These are phyloP conservation scores for Pistacia integerrima DNA, from an alignment of 345 rosid species.

Conservation along the genomic window DNA sequence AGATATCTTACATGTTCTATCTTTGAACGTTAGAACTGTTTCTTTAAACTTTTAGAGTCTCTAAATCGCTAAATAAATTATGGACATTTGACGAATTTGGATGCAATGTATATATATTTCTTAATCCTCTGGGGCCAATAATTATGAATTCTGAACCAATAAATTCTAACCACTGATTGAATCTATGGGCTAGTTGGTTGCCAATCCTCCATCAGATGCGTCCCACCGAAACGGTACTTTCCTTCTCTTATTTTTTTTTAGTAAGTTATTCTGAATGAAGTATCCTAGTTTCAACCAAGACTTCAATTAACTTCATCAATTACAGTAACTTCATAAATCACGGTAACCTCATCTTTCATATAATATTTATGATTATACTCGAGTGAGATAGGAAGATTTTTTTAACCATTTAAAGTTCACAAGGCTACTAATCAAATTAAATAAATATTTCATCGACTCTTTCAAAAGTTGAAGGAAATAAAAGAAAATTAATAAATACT, in stretches of 20 bases:
- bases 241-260: not conserved
- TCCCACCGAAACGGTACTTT: conserved; percentile 9
- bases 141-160: not conserved
- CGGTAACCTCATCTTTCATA: too few relatives aligned
- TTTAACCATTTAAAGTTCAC: too few relatives aligned
- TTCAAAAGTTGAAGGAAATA: too few relatives aligned
- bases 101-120: too few relatives aligned
- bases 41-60: too few relatives aligned
- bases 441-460: not conserved
- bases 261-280: not conserved
- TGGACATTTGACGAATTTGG: not conserved
- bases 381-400: too few relatives aligned
- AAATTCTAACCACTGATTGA: not conserved
- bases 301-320: too few relatives aligned
- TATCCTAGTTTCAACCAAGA: not conserved
- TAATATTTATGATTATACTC: too few relatives aligned
- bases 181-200: not conserved
- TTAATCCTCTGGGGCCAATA: not conserved
- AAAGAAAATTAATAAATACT: not conserved
- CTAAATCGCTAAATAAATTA: not conserved
- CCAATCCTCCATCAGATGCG: conserved; percentile 1
- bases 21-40: not conserved
- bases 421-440: too few relatives aligned
- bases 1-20: not conserved
- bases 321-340: too few relatives aligned